Conservation (phyloP, 352 stramenopile genomes). For the Globisporangium paroecandrum region DNA sequence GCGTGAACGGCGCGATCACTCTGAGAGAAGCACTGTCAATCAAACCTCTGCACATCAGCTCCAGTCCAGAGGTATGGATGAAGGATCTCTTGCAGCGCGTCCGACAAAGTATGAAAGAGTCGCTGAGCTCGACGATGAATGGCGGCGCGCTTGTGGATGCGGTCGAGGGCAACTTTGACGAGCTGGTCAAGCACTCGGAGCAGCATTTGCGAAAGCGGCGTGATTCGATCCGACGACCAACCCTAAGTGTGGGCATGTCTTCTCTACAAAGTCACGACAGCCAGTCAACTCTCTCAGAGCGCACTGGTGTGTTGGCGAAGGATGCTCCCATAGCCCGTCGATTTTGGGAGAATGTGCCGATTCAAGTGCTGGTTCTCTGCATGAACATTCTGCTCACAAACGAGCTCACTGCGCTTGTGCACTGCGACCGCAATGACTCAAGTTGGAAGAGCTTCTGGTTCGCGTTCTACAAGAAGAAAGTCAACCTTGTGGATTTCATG, state of each 20-base stretch:
- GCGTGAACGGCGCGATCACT: constrained; percentile 26
- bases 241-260: neutral
- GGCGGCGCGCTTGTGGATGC: constrained; percentile 31
- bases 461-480: constrained; percentile 40
- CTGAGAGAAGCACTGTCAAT: constrained; percentile 34
- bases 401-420: constrained; percentile 40
- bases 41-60: constrained; percentile 36
- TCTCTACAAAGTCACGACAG: neutral
- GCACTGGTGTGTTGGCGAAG: neutral
- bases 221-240: constrained; percentile 5
- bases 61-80: constrained; percentile 62
- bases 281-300: neutral
- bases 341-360: constrained; percentile 37
- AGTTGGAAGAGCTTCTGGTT: constrained; percentile 52
- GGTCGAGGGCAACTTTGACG: constrained; percentile 49
- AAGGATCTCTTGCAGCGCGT: constrained; percentile 52
- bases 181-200: constrained; percentile 24
- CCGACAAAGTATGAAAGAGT: constrained; percentile 32
- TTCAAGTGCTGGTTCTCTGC: constrained; percentile 58
- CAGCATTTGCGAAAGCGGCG: constrained; percentile 9
- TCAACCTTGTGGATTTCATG: constrained; percentile 44
- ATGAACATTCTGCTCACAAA: constrained; percentile 57
- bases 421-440: constrained; percentile 30
- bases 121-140: constrained; percentile 27
- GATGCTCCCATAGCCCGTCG: neutral